These are phyloP conservation scores for Nissolia schottii DNA, from an alignment of 306 rosid species.

Conservation along the genomic window DNA sequence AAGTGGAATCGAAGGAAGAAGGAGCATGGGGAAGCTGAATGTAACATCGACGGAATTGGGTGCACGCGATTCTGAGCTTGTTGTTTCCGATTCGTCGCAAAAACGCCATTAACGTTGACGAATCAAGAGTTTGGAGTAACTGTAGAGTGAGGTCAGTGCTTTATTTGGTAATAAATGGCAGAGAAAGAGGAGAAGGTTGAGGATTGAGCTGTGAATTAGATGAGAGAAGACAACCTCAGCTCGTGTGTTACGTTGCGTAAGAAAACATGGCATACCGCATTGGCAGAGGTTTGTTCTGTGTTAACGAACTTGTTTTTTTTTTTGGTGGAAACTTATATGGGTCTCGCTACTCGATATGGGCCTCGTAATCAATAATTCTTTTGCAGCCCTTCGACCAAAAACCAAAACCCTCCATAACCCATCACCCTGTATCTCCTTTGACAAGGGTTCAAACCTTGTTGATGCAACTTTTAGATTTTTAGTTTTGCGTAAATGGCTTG, in stretches of 20 bases:
- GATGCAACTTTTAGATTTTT: no score
- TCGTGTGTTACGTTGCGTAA: neutral
- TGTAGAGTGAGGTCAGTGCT: neutral
- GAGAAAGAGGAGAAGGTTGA: neutral
- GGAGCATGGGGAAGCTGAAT: conserved; percentile 29
- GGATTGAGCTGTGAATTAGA: neutral
- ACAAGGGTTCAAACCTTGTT: no score
- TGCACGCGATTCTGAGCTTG: conserved; percentile 31
- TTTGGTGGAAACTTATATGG: no score
- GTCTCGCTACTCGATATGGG: no score
- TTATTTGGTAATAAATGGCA: neutral
- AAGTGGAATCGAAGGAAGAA: conserved; percentile 26
- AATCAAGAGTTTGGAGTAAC: conserved; percentile 12
- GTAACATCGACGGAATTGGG: conserved; percentile 34
- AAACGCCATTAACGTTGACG: conserved; percentile 46
- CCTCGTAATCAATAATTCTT: no score
- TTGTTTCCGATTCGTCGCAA: conserved; percentile 48
- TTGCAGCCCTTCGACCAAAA: no score
- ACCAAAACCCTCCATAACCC: no score
- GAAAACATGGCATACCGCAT: neutral
- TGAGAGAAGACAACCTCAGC: neutral
- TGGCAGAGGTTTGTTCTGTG: no score
- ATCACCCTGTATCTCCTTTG: no score
- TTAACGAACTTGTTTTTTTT: no score
- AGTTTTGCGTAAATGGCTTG: no score